Conservation (phyloP, 2,329 filamentous ascomycete species). For the Xylaria multiplex region DNA sequence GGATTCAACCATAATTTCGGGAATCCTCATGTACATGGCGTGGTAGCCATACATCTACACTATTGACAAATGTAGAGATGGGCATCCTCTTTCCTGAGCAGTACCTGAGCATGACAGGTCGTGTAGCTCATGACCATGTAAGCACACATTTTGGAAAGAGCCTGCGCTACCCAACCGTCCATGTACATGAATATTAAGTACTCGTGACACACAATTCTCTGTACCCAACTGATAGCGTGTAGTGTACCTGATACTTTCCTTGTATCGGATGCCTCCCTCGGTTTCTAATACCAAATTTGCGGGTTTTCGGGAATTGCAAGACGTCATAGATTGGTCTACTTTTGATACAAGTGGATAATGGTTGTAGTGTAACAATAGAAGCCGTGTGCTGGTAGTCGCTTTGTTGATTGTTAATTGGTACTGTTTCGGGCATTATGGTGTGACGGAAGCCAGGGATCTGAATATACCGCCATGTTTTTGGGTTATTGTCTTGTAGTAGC, state of each 20-base stretch:
- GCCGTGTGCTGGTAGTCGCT: background rate
- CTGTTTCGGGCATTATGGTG: constrained; percentile 2
- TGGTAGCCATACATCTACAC: too few species aligned
- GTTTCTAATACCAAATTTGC: background rate
- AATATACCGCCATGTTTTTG: background rate
- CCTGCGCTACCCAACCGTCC: too few species aligned
- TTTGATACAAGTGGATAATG: constrained; percentile 1
- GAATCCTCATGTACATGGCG: too few species aligned
- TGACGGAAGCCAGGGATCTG: constrained; percentile 10
- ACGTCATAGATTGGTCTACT: constrained; percentile 21
- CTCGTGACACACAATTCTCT: too few species aligned
- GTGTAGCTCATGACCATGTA: too few species aligned
- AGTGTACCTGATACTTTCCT: background rate
- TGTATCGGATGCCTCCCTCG: background rate
- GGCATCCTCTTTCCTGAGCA: too few species aligned
- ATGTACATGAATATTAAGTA: too few species aligned
- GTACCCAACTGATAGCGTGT: background rate
- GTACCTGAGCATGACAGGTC: too few species aligned
- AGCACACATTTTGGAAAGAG: too few species aligned
- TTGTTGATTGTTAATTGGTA: constrained; percentile 9
- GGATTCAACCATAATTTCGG: too few species aligned
- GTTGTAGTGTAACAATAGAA: constrained; percentile 6
- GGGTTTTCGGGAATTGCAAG: constrained; percentile 15
- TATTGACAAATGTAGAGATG: too few species aligned
- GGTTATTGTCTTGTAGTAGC: background rate